These are phyloP conservation scores for Fagus sylvatica DNA, from an alignment of 306 rosid genomes.

Conservation along the genomic window DNA sequence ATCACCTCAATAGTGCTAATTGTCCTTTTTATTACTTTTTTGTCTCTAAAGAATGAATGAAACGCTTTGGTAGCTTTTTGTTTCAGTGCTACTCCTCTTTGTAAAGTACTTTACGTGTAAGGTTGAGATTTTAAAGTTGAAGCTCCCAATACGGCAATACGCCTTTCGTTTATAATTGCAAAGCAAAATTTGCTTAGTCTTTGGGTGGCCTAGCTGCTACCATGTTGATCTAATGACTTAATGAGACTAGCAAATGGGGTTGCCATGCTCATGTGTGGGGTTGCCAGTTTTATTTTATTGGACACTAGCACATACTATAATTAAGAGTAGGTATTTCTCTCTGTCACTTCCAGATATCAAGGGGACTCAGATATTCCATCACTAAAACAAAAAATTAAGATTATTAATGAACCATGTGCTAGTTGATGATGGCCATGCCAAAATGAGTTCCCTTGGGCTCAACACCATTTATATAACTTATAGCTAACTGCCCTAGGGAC, in stretches of 20 bases:
- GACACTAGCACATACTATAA: too few relatives aligned
- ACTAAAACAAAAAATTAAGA: conserved; percentile 9
- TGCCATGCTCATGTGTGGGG: too few relatives aligned
- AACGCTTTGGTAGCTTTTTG: neutral
- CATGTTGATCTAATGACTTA: too few relatives aligned
- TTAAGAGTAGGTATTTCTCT: conserved; percentile 8
- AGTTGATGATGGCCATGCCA: conserved; percentile 25
- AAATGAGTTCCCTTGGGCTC: conserved; percentile 43
- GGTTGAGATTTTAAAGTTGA: too few relatives aligned
- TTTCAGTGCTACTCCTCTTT: neutral
- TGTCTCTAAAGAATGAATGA: neutral
- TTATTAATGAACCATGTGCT: conserved; percentile 31
- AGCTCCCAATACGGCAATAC: too few relatives aligned
- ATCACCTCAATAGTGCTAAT: conserved; percentile 12
- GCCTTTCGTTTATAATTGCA: too few relatives aligned
- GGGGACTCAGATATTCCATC: conserved; percentile 11
- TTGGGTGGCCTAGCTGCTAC: too few relatives aligned
- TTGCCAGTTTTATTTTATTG: too few relatives aligned
- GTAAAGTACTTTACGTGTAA: neutral
- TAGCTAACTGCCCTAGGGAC: conserved; percentile 27
- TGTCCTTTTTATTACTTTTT: neutral
- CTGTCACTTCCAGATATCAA: conserved; percentile 15
- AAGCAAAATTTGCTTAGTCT: too few relatives aligned
- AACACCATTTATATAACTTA: conserved; percentile 27
- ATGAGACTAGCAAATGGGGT: too few relatives aligned